Conservation (phyloP, 2,329 filamentous ascomycete species). For the Calonectria pseudoturangicola region DNA sequence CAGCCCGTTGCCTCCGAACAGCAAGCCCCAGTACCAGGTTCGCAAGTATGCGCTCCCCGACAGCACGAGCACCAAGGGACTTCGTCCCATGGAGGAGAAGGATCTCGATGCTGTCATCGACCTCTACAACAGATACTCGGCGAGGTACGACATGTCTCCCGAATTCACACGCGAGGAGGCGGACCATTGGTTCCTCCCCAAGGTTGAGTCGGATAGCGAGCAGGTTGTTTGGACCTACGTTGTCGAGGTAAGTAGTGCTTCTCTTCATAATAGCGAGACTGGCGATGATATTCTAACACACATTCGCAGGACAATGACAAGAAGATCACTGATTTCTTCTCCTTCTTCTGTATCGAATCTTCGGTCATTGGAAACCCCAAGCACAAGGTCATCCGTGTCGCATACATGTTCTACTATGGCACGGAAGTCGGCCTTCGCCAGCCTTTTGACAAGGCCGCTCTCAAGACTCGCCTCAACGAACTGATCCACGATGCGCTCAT, state of each 20-base stretch:
- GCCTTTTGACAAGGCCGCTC: conserved; percentile 71
- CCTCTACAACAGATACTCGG: conserved; percentile 85
- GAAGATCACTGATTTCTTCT: conserved; percentile 96
- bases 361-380: conserved; percentile 89
- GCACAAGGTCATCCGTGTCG: conserved; percentile 87
- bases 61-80: conserved; percentile 81
- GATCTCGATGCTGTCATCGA: conserved; percentile 86
- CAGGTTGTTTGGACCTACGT: conserved; percentile 97
- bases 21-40: conserved; percentile 90
- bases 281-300: neutral
- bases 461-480: conserved; percentile 87
- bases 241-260: conserved; percentile 76
- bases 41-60: conserved; percentile 90
- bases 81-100: conserved; percentile 86
- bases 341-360: conserved; percentile 96
- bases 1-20: conserved; percentile 88
- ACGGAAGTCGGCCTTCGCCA: conserved; percentile 83
- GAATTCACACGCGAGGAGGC: conserved; percentile 88
- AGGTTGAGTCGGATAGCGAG: conserved; percentile 74
- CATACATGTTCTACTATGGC: conserved; percentile 98
- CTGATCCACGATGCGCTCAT: conserved; percentile 91
- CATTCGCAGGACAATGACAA: conserved; percentile 73
- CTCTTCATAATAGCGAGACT: too few species aligned
- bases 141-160: conserved; percentile 88
- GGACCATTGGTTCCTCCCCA: conserved; percentile 89